Base-by-base conservation (phyloP, 2,329 filamentous ascomycete species). In the Botrytis elliptica region DNA sequence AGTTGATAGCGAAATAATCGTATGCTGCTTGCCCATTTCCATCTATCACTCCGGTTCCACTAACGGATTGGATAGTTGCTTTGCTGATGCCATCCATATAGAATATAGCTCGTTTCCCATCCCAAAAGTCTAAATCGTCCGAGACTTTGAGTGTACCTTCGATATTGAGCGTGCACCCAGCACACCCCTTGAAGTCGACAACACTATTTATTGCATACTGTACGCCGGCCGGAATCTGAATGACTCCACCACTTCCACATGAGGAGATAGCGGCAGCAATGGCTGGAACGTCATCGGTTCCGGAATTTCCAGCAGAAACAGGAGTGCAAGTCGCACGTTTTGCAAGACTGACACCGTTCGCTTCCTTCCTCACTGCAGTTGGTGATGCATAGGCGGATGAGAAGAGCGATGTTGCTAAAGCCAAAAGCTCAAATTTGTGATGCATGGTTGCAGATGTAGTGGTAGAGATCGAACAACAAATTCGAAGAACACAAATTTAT, bases 191-290 rank as follows among this genome's bases (percentile, higher is more conserved):
- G 55, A 86, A 84, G 63, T 83, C 80, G 16, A 86, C 78, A 0
- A 82, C 81, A n/a, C 83, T 84, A 73, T 83, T 83, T 42, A 86
- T 78, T 73, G 81, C 81, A 77, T 85, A 86, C 0, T 83, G 85
- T 5, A 76, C 80, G 16, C 81, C 81, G 0, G 81, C 78, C 0
- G 84, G 84, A 49, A 86, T 82, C 3, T 84, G 77, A 29, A 86
- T 85, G 0, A 82, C 84, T n/a, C 85, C 85, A 20, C 83, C 82
- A 18, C 81, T 79, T 20, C 84, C 84, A 38, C 77, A 79, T 9
- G 76, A 77, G 22, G 81, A 69, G 25, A 86, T 82, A 0, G 85
- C 84, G 2, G 82, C 79, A 52, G 78, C 76, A 63, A 86, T 86
- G 2, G 84, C 83, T 2, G 85, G 84, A 0, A 82, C 80, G 74